These are phyloP conservation scores for Penicillium crystallinum DNA, from an alignment of 495 filamentous ascomycete genomes.

Conservation along the genomic window DNA sequence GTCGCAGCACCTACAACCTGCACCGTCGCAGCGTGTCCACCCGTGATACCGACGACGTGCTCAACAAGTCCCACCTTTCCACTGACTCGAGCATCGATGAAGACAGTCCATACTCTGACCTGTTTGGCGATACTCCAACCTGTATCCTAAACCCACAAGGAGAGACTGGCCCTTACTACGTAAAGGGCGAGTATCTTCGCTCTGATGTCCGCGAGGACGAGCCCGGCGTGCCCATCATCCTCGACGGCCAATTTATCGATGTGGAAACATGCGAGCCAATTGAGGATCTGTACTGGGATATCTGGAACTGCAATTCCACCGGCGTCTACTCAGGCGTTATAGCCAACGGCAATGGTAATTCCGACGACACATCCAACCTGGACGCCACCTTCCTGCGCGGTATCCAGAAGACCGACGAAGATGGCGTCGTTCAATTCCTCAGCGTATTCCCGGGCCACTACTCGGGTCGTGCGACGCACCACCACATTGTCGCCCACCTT, in stretches of 20 bases:
- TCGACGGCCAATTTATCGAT: slow-evolving; percentile 54
- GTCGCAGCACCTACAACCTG: too few species aligned
- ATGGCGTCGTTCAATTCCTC: slow-evolving; percentile 46
- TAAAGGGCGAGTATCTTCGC: slow-evolving; percentile 47
- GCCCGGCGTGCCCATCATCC: slow-evolving; percentile 44
- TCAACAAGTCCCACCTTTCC: too few species aligned
- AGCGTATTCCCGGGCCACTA: slow-evolving; percentile 53
- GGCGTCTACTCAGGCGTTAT: slow-evolving; percentile 43
- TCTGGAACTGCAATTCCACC: slow-evolving; percentile 55
- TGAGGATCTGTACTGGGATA: slow-evolving; percentile 43
- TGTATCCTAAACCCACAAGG: slow-evolving; percentile 19
- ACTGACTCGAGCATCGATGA: too few species aligned
- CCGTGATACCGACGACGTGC: too few species aligned
- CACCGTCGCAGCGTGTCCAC: too few species aligned
- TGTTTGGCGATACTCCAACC: too few species aligned
- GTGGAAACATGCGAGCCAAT: slow-evolving; percentile 48
- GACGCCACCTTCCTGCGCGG: slow-evolving; percentile 49
- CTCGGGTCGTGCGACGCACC: slow-evolving; percentile 42
- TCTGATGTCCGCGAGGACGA: slow-evolving; percentile 43
- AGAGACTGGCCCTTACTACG: slow-evolving; percentile 28
- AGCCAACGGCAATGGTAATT: slow-evolving; percentile 17
- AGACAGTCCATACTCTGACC: too few species aligned
- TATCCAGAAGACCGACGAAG: slow-evolving; percentile 41
- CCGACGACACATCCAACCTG: slow-evolving; percentile 30
- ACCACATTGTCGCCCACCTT: too few species aligned